Conservation (phyloP, 805 yeast genomes). For the Yarrowia osloensis region DNA sequence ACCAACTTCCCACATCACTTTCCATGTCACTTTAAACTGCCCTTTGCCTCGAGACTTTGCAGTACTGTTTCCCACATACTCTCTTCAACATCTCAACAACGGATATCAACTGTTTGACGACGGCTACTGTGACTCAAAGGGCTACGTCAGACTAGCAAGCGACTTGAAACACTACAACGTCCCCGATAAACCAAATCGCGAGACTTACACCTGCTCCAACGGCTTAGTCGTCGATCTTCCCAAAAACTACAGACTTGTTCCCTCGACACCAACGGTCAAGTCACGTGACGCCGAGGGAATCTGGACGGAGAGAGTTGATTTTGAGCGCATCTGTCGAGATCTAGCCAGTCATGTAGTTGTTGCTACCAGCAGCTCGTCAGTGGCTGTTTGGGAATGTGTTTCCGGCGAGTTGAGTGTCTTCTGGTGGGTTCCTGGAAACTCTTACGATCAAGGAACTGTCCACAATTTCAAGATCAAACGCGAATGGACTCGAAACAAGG, state of each 20-base stretch:
- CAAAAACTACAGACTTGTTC: background rate
- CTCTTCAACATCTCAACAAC: background rate
- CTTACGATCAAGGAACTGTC: background rate
- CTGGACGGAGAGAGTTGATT: background rate
- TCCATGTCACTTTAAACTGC: background rate
- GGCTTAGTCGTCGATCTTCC: background rate
- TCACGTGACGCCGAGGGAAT: constrained; percentile 3
- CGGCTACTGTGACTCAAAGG: background rate
- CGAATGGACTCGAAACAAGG: background rate
- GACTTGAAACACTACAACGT: background rate
- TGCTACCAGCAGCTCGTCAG: background rate
- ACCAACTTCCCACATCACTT: background rate
- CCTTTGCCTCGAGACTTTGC: background rate
- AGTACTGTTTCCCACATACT: background rate
- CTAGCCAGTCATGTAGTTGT: background rate
- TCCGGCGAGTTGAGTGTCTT: background rate
- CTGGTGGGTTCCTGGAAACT: background rate
- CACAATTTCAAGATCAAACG: background rate
- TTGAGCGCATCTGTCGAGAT: background rate
- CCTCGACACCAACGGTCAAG: background rate
- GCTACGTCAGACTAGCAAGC: background rate
- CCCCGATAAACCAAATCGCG: background rate
- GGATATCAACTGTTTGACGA: constrained; percentile 1
- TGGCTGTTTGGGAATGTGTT: background rate
- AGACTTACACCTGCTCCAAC: background rate